These are phyloP conservation scores for Penicillium sp. DNA, from an alignment of 2,329 filamentous ascomycete genomes.

Conservation along the genomic window DNA sequence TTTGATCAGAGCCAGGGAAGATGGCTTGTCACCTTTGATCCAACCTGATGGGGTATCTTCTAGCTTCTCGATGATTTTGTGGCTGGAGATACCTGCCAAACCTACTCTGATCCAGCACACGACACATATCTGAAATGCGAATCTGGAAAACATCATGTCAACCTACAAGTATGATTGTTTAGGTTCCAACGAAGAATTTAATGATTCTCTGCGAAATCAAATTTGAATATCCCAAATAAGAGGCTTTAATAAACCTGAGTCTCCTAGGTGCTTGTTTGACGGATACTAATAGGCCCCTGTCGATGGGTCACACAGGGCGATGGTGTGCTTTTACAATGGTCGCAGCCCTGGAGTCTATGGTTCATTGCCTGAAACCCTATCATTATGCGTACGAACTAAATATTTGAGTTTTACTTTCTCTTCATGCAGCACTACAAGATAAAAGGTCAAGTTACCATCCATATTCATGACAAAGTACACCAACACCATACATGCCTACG, in stretches of 20 bases:
- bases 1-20: slow-evolving; percentile 43
- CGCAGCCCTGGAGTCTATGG: not conserved
- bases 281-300: not conserved
- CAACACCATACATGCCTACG: not conserved
- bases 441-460: not conserved
- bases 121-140: slow-evolving; percentile 8
- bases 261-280: not conserved
- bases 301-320: not conserved
- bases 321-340: not conserved
- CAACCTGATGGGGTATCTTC: slow-evolving; percentile 35
- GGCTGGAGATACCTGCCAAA: slow-evolving; percentile 4
- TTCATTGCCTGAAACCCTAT: not conserved
- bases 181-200: not conserved
- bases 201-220: not conserved
- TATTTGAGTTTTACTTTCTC: not conserved
- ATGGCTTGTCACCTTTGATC: slow-evolving; percentile 27
- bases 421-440: not conserved
- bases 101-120: slow-evolving; percentile 4
- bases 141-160: not conserved
- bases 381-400: not conserved
- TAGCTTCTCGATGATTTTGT: slow-evolving; percentile 32
- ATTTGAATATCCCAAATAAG: not conserved
- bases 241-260: not conserved
- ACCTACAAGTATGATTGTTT: not conserved
- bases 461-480: not conserved